These are phyloP conservation scores for Malassezia arunalokei DNA, from an alignment of 1,284 basidiomycete species.

Conservation along the genomic window DNA sequence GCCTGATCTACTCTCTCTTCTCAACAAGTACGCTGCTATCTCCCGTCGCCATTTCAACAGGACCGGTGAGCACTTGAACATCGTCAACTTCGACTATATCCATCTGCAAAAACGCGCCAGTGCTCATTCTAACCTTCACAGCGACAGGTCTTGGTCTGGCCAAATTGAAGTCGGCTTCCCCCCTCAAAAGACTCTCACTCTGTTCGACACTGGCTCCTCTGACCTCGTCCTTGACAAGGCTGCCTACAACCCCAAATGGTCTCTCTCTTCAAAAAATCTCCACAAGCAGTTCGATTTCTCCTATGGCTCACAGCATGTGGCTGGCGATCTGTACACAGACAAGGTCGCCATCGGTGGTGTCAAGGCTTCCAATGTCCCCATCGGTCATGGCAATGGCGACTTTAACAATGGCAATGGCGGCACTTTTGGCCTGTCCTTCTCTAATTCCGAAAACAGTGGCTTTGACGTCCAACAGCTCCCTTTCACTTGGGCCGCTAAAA, in stretches of 20 bases:
- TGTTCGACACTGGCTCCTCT: conserved; percentile 43
- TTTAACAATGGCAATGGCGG: conserved; percentile 36
- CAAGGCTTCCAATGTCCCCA: conserved; percentile 37
- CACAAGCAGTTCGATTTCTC: conserved; percentile 49
- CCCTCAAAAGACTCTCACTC: conserved; percentile 27
- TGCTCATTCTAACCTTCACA: too few relatives aligned
- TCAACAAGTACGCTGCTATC: too few relatives aligned
- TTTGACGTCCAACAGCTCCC: conserved; percentile 1
- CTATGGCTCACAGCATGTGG: conserved; percentile 54
- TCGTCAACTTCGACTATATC: too few relatives aligned
- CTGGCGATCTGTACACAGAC: conserved; percentile 54
- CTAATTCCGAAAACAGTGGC: conserved; percentile 1
- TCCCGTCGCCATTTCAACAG: too few relatives aligned
- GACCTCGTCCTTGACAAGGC: conserved; percentile 37
- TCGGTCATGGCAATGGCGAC: conserved; percentile 43
- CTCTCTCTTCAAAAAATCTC: conserved; percentile 23
- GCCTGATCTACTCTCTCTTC: too few relatives aligned
- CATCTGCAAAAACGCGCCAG: too few relatives aligned
- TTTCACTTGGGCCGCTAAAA: conserved; percentile 28
- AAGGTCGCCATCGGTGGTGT: conserved; percentile 48
- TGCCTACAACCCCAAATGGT: conserved; percentile 26
- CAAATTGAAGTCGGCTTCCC: conserved; percentile 23
- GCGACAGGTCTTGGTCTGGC: conserved; percentile 24
- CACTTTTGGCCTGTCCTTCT: conserved; percentile 46
- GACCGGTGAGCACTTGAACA: too few relatives aligned